Evolutionary conservation across 257 asterid species (phyloP), one percentile per base, ranked within the genome.

Genomic region (Solanum chilense): DNA sequence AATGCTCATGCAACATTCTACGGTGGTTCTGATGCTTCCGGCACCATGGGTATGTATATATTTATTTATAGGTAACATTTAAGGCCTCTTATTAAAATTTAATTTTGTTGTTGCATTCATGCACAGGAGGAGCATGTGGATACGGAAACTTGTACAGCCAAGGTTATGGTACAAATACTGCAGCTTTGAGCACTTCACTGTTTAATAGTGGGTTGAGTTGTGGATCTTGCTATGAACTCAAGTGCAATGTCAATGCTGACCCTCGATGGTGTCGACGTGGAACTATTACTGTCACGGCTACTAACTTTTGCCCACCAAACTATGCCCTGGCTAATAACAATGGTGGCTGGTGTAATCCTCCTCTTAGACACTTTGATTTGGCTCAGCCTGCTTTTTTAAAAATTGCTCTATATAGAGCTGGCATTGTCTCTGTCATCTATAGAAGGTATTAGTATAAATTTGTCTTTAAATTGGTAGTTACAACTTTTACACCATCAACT

Each of bases 321-420:
- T 89, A 88, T 29, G 96, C 92, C 3, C 88, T 91, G 37, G 86
- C 94, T 41, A 90, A 87, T 86, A 75, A 92, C 89, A 88, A 88
- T 52, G 96, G 95, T 29, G 95, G 95, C 7, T 92, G 95, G 94
- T 92, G 96, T 85, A 93, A 92, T 85, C 95, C 95, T 2, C 96
- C 93, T 31, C 95, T 91, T 42, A 93, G 88, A 2, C 94, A 93
- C 64, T 93, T 93, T 29, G 95, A 93, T 81, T 56, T 92, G 29
- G 92, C 96, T 4, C 86, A 93, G 89, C 94, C 96, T 4, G 90
- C 88, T 35, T 93, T 93, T 39, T 89, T 90, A 42, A 86, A 86
- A 52, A 91, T 93, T 21, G 94, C 93, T 2, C 90, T 86, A 45
- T 92, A 92, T 41, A 91, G 90, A 3, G 94, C 95, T 4, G 94